Base-by-base conservation (phyloP, 495 filamentous ascomycete genomes). In the Articulospora tetracladia region DNA sequence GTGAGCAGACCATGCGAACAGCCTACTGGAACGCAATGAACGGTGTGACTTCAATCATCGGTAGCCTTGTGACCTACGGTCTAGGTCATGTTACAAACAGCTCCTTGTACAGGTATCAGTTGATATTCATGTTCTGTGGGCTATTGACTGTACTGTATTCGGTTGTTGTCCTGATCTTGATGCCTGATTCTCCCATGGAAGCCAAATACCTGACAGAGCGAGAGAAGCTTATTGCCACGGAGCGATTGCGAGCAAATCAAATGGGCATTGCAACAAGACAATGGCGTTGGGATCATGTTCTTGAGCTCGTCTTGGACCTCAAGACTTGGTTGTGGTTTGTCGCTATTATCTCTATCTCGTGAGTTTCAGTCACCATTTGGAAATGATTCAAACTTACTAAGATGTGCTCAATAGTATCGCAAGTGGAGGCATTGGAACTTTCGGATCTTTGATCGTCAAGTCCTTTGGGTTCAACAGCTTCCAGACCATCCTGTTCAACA, bases 201-300 rank as follows among this genome's bases (percentile, higher is more conserved):
- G 76, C 82, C 7, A 80, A 77, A 46, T 85, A 82, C 49, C 72
- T 85, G 2, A 72, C 64, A 17, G 73, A 77, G 41, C 72, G 83
- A 15, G 82, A 86, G 58, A 83, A 80, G 58, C 19, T 68, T 26
- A 61, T 70, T 51, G 66, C 66, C 0, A 50, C 68, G 20, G 68
- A 70, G 59, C 68, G 79, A 63, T 72, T 84, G n/a, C 77, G 79
- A 12, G 79, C 80, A 76, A 86, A 84, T 53, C 81, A 84, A 58
- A 81, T 83, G 72, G 82, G 83, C 26, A 73, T 84, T 12, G 83
- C 86, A 70, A 87, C 85, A 55, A 80, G 83, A 48, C 72, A 76
- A 53, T 76, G 72, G 62, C 76, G 74, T 64, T 72, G 65, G 55
- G 67, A 74, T 36, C 75, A 77, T 53, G 71, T 71, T 26, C 63